phyloP scores from a whole-genome alignment of 352 stramenopile species.

The Pilasporangium apinafurcum region DNA sequence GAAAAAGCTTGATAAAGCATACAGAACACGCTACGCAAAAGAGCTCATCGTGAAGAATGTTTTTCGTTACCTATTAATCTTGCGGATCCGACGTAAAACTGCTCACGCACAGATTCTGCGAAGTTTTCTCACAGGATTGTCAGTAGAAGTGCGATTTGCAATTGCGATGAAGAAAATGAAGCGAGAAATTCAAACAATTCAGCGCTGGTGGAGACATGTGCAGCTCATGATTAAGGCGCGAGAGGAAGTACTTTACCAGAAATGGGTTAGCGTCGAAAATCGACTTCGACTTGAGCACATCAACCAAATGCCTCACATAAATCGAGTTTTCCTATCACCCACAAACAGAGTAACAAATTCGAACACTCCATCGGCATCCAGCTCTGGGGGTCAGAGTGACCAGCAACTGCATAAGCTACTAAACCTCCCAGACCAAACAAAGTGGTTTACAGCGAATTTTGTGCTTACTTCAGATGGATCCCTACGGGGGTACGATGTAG shows the following conservation, averaged over 20 bases:
- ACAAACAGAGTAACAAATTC: too few relatives aligned
- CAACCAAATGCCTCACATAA: slow-evolving; percentile 44
- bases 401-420: slow-evolving; percentile 43
- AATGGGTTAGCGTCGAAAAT: slow-evolving; percentile 44
- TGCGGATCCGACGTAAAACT: slow-evolving; percentile 31
- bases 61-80: slow-evolving; percentile 26
- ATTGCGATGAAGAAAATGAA: slow-evolving; percentile 56
- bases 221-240: slow-evolving; percentile 46
- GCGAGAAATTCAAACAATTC: slow-evolving; percentile 35
- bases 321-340: slow-evolving; percentile 45
- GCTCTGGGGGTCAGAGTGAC: background rate
- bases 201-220: slow-evolving; percentile 58
- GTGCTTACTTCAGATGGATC: slow-evolving; percentile 35
- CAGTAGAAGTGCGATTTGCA: slow-evolving; percentile 56
- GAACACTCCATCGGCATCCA: too few relatives aligned
- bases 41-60: slow-evolving; percentile 28
- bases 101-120: slow-evolving; percentile 24
- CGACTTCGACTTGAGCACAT: slow-evolving; percentile 38
- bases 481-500: slow-evolving; percentile 24
- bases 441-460: slow-evolving; percentile 46
- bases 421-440: slow-evolving; percentile 36
- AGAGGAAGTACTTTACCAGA: slow-evolving; percentile 43
- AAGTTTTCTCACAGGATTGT: slow-evolving; percentile 37
- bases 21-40: slow-evolving; percentile 12
- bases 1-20: slow-evolving; percentile 21